Evolutionary conservation across 176 grass and related monocot genomes (phyloP), one percentile per base, ranked within the genome.

Genomic region (Rhynchospora tenuis): DNA sequence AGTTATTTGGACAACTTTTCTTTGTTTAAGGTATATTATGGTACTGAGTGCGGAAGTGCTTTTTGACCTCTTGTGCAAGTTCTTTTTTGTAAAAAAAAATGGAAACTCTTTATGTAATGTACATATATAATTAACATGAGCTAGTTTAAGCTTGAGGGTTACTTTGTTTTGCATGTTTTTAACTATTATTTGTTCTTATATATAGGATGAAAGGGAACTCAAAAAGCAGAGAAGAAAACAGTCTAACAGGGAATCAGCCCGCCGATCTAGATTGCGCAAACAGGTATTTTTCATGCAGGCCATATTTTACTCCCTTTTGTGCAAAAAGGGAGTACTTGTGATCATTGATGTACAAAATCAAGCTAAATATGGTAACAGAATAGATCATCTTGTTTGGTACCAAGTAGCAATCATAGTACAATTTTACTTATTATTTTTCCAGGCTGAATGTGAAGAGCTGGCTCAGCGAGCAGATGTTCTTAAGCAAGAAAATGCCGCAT

Each of bases 381-480:
- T 64, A 26, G 23, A 81, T 24, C 23, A 66, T 82, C 5, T 52
- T 51, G 43, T 51, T 50, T 23, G 13, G 13, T 81, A 23, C 10
- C 13, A 51, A 82, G 24, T 27, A 28, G 8, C 10, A 81, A 65
- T 48, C n/a, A 54, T 68, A 66, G 43, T 68, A 46, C 15, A 6
- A 56, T 70, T 59, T 20, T 84, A 26, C 70, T 71, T 42, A 47
- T 73, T 44, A 26, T 64, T 77, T 91, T 82, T 91, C 47, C 88
- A 99, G 97, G 93, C 97, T 88, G 97, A 99, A 84, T 99, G 91
- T 85, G 97, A 99, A 86, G 97, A 99, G 78, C 86, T 99, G 43
- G 91, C 81, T 88, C 89, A 90, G 86, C 93, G 86, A 22, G 97
- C 97, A 71, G 97, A 99, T 33, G 78, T 33, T 88, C 90, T 99